Percentiles rank a stretch among this genome's conserved stretches.
phyloP scores from a whole-genome alignment of 176 grass and related monocot species.

The Oryza officinalis region DNA sequence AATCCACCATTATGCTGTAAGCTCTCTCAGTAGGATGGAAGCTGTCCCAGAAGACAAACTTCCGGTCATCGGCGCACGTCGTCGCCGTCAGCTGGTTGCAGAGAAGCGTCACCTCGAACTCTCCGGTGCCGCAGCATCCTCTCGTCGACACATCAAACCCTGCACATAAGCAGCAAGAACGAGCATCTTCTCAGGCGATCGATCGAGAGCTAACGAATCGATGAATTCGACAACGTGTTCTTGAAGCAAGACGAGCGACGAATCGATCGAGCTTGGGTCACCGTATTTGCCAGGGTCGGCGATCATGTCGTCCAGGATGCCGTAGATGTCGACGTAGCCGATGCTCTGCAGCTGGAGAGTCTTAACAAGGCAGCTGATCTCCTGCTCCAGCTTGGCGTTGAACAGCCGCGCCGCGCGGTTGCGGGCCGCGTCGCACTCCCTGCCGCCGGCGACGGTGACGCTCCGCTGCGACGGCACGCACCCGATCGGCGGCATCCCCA shows the following conservation, averaged over 20 bases:
- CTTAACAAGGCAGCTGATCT: background rate
- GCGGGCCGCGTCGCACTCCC: conserved; percentile 26
- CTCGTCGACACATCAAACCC: conserved; percentile 40
- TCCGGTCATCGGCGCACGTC: conserved; percentile 44
- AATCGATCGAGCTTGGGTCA: background rate
- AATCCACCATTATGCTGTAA: conserved; percentile 41
- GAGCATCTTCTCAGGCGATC: too few relatives aligned
- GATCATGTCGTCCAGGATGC: conserved; percentile 48
- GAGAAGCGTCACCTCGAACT: conserved; percentile 31
- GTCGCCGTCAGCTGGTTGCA: conserved; percentile 46
- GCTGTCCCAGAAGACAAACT: conserved; percentile 55
- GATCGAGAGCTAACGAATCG: background rate
- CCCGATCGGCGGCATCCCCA: conserved; percentile 52
- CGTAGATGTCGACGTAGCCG: conserved; percentile 51
- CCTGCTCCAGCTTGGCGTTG: conserved; percentile 39
- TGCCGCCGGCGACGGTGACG: background rate
- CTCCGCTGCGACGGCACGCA: conserved; percentile 45
- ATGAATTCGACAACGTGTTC: background rate
- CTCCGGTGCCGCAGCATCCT: conserved; percentile 49
- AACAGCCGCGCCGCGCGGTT: conserved; percentile 41
- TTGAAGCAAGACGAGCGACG: background rate
- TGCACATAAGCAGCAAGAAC: conserved; percentile 3
- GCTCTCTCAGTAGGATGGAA: conserved; percentile 40
- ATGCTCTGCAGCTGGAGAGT: conserved; percentile 25
- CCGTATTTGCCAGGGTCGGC: conserved; percentile 39